Base-by-base conservation (phyloP, 2,329 filamentous ascomycete species). In the Ceratocystis variospora region DNA sequence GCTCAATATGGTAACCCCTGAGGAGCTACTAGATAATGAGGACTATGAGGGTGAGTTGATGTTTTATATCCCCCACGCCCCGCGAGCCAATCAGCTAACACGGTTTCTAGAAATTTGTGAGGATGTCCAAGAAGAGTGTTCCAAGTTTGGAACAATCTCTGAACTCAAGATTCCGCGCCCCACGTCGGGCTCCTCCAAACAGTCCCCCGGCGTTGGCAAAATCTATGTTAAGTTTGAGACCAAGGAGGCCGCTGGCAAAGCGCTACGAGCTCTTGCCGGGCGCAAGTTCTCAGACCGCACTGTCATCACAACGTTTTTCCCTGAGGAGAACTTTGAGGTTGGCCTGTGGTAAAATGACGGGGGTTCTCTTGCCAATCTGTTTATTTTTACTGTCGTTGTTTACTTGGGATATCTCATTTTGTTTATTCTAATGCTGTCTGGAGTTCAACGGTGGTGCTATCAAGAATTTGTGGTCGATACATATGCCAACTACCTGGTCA, bases 1-100 rank as follows among this genome's bases (percentile, higher is more conserved):
- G 69, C 83, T 99, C 73, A 99, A 99, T 79, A 99, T 99, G 94
- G 93, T 99, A 45, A 99, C 94, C 0, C 82, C 91, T 0, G 94
- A 99, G 72, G 94, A 99, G 76, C 79, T 99, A 28, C 85, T 96
- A 77, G 92, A 97, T 73, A 87, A 86, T 63, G 92, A 97, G 45
- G 94, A 99, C 73, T 97, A 96, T 73, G 89, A 96, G 77, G 93
- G 93, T 92, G 81, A 73, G 79, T 71, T 59, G 15, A 12, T 55
- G n/a, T 1, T 17, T 0, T 5, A 2, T 28, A 8, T 10, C 22
- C 5, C 1, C 28, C 22, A 22, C 22, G 19, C 2, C 5, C 4
- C 45, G 28, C 6, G 19, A 33, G 45, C n/a, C 41, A 33, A 25
- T 7, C 17, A 41, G 17, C 78, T 81, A 75, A 81, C 70, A 50